Evolutionary conservation across 2,329 filamentous ascomycete genomes (phyloP).

Genomic region (Aspergillus sp.): DNA sequence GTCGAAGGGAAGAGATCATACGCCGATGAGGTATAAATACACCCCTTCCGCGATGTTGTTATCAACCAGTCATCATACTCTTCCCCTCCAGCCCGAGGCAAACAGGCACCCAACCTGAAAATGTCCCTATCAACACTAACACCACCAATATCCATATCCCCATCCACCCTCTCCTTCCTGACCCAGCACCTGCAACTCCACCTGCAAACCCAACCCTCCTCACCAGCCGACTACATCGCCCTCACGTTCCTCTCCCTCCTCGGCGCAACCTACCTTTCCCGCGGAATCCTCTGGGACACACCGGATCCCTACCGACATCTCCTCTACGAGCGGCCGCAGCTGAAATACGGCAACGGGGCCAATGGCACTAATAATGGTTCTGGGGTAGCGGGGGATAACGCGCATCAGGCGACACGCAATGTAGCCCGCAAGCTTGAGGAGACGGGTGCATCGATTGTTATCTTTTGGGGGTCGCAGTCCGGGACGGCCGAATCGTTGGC

Average conservation of each 20-base stretch:
- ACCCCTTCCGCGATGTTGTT: neutral
- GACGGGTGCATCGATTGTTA: slow-evolving; percentile 70
- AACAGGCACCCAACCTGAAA: no score
- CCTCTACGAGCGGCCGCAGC: slow-evolving; percentile 56
- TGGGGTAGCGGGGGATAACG: slow-evolving; percentile 12
- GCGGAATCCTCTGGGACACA: slow-evolving; percentile 53
- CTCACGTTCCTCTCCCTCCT: slow-evolving; percentile 43
- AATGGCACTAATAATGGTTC: slow-evolving; percentile 5
- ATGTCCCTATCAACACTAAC: no score
- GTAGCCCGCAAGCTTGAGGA: slow-evolving; percentile 51
- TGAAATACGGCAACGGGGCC: slow-evolving; percentile 33
- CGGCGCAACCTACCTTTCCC: slow-evolving; percentile 47
- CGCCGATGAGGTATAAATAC: neutral
- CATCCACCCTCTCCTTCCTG: no score
- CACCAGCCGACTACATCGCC: slow-evolving; percentile 41
- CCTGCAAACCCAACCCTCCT: slow-evolving; percentile 24
- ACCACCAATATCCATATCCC: no score
- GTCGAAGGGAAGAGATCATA: neutral
- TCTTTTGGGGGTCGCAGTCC: slow-evolving; percentile 95
- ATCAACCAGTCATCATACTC: neutral
- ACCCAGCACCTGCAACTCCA: neutral
- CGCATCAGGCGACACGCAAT: slow-evolving; percentile 46
- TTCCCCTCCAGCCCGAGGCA: no score
- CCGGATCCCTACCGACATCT: slow-evolving; percentile 56
- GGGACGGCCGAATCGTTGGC: slow-evolving; percentile 95